Evolutionary conservation across 176 grass and related monocot species (phyloP).

Genomic region (Bromus sterilis): DNA sequence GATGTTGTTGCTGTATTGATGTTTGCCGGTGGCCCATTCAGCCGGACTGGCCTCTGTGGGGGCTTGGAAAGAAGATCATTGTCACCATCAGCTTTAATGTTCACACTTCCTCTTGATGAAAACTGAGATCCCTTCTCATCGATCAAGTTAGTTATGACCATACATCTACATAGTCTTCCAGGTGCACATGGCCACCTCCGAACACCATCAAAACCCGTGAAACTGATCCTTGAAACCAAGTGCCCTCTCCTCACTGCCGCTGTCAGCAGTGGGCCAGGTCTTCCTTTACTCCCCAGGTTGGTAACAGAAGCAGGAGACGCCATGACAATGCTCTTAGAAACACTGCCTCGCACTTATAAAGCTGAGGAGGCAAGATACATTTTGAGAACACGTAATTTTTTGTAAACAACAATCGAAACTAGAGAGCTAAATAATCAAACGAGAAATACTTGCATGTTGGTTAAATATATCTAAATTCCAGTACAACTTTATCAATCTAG

Average conservation of each 20-base stretch:
- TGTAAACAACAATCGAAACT: neutral
- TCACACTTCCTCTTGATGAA: constrained; percentile 49
- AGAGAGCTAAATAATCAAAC: neutral
- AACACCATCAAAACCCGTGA: constrained; percentile 25
- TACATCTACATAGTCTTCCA: constrained; percentile 65
- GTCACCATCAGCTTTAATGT: constrained; percentile 34
- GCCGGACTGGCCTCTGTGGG: constrained; percentile 42
- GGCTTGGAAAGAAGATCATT: constrained; percentile 74
- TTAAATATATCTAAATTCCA: neutral
- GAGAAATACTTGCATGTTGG: neutral
- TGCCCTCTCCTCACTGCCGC: constrained; percentile 31
- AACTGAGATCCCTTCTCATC: constrained; percentile 69
- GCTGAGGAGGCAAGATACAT: constrained; percentile 29
- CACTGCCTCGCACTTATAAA: constrained; percentile 17
- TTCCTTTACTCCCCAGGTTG: constrained; percentile 61
- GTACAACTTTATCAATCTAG: neutral
- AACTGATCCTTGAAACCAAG: constrained; percentile 57
- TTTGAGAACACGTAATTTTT: neutral
- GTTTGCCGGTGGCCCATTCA: constrained; percentile 38
- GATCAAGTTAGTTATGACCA: constrained; percentile 76
- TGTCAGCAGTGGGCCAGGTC: constrained; percentile 21
- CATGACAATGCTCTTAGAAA: constrained; percentile 48
- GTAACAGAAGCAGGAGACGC: constrained; percentile 77
- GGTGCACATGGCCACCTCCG: constrained; percentile 37
- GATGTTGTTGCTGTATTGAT: constrained; percentile 18